Conservation (phyloP, 2,329 filamentous ascomycete genomes). For the Tolypocladium ovalisporum region DNA sequence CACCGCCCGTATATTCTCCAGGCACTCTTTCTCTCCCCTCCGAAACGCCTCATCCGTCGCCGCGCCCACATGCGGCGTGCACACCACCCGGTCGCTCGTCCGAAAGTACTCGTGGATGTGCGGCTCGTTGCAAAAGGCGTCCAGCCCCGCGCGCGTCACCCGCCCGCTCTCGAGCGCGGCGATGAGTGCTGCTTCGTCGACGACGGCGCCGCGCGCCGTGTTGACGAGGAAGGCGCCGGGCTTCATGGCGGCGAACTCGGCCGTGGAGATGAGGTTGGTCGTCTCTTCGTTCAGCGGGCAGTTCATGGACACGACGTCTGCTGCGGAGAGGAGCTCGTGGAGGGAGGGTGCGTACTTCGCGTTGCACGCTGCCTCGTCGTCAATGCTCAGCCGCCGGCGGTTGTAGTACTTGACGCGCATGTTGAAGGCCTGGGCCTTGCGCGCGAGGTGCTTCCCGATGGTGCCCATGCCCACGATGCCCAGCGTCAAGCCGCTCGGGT, state of each 20-base stretch:
- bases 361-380: conserved; percentile 21
- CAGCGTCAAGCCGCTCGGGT: conserved; percentile 31
- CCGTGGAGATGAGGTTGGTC: conserved; percentile 23
- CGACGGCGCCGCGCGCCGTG: conserved; percentile 36
- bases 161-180: conserved; percentile 34
- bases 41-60: conserved; percentile 30
- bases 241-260: conserved; percentile 35
- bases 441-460: conserved; percentile 33
- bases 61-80: conserved; percentile 34
- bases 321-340: conserved; percentile 24
- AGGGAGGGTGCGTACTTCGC: conserved; percentile 25
- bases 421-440: conserved; percentile 28
- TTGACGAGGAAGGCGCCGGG: conserved; percentile 36
- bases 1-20: conserved; percentile 31
- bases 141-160: conserved; percentile 33
- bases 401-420: conserved; percentile 33
- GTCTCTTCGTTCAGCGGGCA: conserved; percentile 30
- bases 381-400: conserved; percentile 19
- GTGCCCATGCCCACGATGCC: conserved; percentile 37
- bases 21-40: conserved; percentile 31
- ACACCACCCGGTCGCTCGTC: conserved; percentile 26
- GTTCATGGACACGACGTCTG: conserved; percentile 29
- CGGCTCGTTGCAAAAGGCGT: conserved; percentile 35
- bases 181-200: conserved; percentile 37
- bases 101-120: conserved; percentile 26